These are phyloP conservation scores for Nitzschia palea DNA, from an alignment of 108 stramenopile species.

Conservation along the genomic window DNA sequence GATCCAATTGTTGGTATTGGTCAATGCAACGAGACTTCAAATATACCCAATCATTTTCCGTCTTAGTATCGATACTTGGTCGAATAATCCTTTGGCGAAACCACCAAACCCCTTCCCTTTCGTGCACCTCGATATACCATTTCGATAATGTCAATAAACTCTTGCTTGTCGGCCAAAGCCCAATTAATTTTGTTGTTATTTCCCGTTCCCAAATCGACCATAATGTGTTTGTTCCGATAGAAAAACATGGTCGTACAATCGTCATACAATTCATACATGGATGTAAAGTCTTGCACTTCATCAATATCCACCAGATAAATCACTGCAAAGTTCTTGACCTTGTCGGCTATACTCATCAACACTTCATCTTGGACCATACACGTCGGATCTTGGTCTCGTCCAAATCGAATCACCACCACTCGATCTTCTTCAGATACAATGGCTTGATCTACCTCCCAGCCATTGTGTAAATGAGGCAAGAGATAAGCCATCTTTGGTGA, in stretches of 20 bases:
- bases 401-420: constrained; percentile 97
- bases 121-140: constrained; percentile 96
- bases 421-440: constrained; percentile 98
- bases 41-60: no score
- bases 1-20: no score
- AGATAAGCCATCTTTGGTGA: constrained; percentile 91
- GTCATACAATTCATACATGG: constrained; percentile 99
- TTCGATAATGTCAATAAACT: constrained; percentile 98
- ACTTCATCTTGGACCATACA: constrained; percentile 99
- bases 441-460: constrained; percentile 99
- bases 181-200: constrained; percentile 99
- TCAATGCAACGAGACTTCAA: no score
- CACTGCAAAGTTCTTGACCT: constrained; percentile 98
- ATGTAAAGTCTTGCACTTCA: constrained; percentile 97
- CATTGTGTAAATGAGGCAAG: constrained; percentile 92
- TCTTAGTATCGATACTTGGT: constrained; percentile 94
- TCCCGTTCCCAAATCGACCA: constrained; percentile 99
- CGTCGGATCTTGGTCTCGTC: constrained; percentile 92
- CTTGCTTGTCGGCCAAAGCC: constrained; percentile 96
- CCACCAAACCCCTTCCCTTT: constrained; percentile 96
- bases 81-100: constrained; percentile 98
- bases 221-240: constrained; percentile 97
- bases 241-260: constrained; percentile 99
- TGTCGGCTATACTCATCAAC: constrained; percentile 88
- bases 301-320: constrained; percentile 97